A percentile compares a stretch with the other conserved stretches of the same genome.
Conservation (phyloP, 2,329 filamentous ascomycete species). For the Epichloe hybrida region DNA sequence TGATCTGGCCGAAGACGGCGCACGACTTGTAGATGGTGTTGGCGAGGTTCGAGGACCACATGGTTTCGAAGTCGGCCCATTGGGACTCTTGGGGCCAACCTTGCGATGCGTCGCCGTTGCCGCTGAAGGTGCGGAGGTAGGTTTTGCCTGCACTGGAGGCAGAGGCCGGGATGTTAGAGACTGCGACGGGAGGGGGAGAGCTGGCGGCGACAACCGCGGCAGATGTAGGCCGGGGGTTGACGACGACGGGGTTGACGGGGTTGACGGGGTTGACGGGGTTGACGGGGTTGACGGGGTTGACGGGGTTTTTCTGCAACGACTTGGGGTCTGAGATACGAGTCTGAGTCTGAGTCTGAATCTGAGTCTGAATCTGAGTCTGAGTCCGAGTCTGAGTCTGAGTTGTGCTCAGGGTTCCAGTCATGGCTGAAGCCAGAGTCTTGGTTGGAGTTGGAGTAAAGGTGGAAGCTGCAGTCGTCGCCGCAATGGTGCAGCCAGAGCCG, state of each 20-base stretch:
- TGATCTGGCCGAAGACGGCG: conserved; percentile 2
- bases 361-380: not conserved
- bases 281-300: no score
- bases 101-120: not conserved
- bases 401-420: not conserved
- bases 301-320: not conserved
- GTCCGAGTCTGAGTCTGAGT: not conserved
- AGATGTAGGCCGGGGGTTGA: not conserved
- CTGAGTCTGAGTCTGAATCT: not conserved
- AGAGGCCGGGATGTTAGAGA: not conserved
- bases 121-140: not conserved
- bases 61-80: conserved; percentile 18
- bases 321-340: not conserved
- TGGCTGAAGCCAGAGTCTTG: no score
- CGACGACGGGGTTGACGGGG: no score
- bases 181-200: not conserved
- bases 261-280: not conserved
- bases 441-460: no score
- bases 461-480: not conserved
- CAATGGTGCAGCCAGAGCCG: not conserved
- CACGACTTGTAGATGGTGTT: conserved; percentile 6
- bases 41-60: conserved; percentile 12
- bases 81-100: conserved; percentile 17
- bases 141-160: not conserved
- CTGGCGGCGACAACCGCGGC: not conserved